These are phyloP conservation scores for Coemansia sp. DNA, from an alignment of 192 early-diverging fungal species.

Conservation along the genomic window DNA sequence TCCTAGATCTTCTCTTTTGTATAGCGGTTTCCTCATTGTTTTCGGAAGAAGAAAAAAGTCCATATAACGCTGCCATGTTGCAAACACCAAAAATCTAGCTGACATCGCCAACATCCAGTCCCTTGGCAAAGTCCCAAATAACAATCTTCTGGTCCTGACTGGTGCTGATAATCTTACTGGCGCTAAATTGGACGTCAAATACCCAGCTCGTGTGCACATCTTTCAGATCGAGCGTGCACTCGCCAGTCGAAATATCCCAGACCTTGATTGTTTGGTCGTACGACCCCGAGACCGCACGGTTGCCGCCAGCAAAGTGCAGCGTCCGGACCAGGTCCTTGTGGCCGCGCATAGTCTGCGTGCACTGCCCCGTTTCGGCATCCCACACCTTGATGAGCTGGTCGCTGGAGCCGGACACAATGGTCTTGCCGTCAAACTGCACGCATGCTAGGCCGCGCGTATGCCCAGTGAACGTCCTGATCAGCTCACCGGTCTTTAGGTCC, in stretches of 20 bases:
- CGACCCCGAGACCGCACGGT: conserved; percentile 81
- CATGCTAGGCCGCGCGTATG: conserved; percentile 78
- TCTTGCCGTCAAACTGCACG: conserved; percentile 77
- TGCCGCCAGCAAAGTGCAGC: conserved; percentile 70
- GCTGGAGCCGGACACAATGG: conserved; percentile 76
- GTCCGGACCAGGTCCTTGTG: conserved; percentile 81
- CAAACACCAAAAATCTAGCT: background rate
- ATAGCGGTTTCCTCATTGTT: too few species aligned
- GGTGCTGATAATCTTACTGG: conserved; percentile 71
- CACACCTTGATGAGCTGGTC: conserved; percentile 82
- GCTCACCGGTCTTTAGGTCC: conserved; percentile 66
- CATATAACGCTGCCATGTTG: too few species aligned
- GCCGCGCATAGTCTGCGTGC: conserved; percentile 58
- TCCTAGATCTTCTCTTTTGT: background rate
- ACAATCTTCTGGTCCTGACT: conserved; percentile 63
- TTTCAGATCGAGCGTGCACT: conserved; percentile 68
- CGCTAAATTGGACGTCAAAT: conserved; percentile 90
- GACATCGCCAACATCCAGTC: conserved; percentile 33
- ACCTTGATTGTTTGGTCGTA: conserved; percentile 95
- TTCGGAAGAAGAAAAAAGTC: too few species aligned
- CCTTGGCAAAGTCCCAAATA: conserved; percentile 55
- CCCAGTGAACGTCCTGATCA: conserved; percentile 71
- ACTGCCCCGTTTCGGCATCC: conserved; percentile 64
- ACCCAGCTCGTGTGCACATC: conserved; percentile 89
- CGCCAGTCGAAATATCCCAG: conserved; percentile 83